Evolutionary conservation across 306 rosid genomes (phyloP), one percentile per base, ranked within the genome.

Genomic region (Calophaca sinica): DNA sequence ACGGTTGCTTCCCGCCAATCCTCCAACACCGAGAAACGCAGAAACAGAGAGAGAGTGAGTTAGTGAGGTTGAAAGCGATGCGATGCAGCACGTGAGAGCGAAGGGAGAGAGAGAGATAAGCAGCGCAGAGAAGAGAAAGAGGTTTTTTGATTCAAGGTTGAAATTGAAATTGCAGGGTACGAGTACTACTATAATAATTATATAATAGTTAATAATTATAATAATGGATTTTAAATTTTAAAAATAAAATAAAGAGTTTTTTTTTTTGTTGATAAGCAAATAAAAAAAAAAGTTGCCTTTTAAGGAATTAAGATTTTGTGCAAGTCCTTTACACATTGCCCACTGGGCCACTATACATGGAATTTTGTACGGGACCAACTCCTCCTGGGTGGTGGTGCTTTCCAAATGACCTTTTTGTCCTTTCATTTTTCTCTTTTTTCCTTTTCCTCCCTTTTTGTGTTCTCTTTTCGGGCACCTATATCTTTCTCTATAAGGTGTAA

Each of bases 1-100:
- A 68, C 79, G 62, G 87, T 83, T 70, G 35, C 55, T 84, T 89
- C 96, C 92, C 97, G 91, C 98, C 98, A 89, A 92, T 81, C 81
- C 29, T 61, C 55, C 73, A 76, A 29, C 26, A 20, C 26, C 36
- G 36, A 2, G 4, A 33, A 33, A 33, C 36, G 2, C 36, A 44
- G 46, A 49, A 73, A 5, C 7, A 20, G 26, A 2, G 29, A 57
- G 32, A 44, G 76, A 44, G 66, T 44, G 66, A 69, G 62, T 5
- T 7, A 12, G 64, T 14, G 39, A 36, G 29, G 48, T 38, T 36
- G 78, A 77, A 73, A 72, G 70, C 32, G 68, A 76, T 61, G 50
- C 54, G 58, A 2, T 41, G 46, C 7, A 41, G 46, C 46, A 65
- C 58, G 74, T 38, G 55, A 68, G 60, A 74, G 67, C 3, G 42